Evolutionary conservation across 768 basidiomycete species (phyloP), one percentile per base, ranked within the genome.

Genomic region (Rhizopogon rudus): DNA sequence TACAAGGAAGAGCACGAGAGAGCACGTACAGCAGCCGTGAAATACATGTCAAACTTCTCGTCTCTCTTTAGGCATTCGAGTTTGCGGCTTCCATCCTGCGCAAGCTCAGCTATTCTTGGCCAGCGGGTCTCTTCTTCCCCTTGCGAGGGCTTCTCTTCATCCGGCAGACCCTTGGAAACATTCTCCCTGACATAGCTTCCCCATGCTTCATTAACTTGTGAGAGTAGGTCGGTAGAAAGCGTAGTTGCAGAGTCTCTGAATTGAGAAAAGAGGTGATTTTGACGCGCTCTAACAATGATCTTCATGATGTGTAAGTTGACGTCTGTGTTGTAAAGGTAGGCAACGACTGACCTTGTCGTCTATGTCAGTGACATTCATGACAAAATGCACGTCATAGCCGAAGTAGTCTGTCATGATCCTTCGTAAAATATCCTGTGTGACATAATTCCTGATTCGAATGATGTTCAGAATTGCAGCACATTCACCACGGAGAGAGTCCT

Each of bases 341-440:
- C 5, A 20, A 40, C 17, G 16, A 56, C 75, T 52, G 56, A 91
- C 96, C 84, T 99, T 99, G 80, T 98, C 97, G 65, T 99, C 97
- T 58, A 99, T 97, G 71, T 99, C 96, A 5, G 97, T 99, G 62
- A 99, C 84, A 71, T 99, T 99, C 93, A 97, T 97, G 44, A 98
- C 96, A 66, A 98, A 97, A 69, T 98, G 93, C 54, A 99, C 88
- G 67, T 98, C 91, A 65, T 95, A 98, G 25, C 91, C 90, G 72
- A 98, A 98, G 73, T 96, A 98, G 74, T 98, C 93, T 1, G 87
- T 79, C 77, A 98, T 77, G 51, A 99, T 91, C 48, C 97, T 68
- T 49, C 94, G 79, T 39, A 98, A 75, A 59, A 96, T 82, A 70
- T 98, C 95, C 70, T 96, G 93, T 1, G 93, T 92, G 33, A 98